Percentiles rank a stretch among this genome's conserved stretches.
Evolutionary conservation across 202 grass and related monocot species (phyloP).

Genomic region (Hordeum pubiflorum): DNA sequence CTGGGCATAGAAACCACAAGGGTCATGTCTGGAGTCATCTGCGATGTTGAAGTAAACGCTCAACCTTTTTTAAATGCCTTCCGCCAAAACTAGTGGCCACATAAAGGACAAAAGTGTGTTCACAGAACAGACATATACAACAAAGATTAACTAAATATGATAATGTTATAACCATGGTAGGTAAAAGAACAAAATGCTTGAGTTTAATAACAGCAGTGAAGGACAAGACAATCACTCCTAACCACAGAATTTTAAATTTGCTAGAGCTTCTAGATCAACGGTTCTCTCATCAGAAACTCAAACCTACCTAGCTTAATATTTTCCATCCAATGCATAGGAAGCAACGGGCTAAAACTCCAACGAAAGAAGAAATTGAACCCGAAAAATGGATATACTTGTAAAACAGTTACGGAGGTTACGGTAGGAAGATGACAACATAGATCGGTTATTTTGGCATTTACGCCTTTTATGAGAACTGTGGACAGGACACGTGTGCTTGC

Average conservation of each 20-base stretch:
- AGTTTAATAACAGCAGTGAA: conserved; percentile 9
- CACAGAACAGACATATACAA: conserved; percentile 19
- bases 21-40: neutral
- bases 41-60: neutral
- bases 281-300: conserved; percentile 9
- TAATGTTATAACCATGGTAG: conserved; percentile 12
- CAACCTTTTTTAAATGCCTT: neutral
- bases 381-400: neutral
- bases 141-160: neutral
- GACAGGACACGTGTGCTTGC: neutral
- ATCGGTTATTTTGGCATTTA: neutral
- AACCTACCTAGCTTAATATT: neutral
- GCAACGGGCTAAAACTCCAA: conserved; percentile 12
- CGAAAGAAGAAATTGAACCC: neutral
- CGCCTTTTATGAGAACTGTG: conserved; percentile 4
- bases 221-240: neutral
- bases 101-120: conserved; percentile 25
- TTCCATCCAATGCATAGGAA: neutral
- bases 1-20: neutral
- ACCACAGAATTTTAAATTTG: conserved; percentile 20
- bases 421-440: neutral
- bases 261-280: conserved; percentile 20
- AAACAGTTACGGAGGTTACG: neutral
- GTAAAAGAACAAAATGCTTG: conserved; percentile 14
- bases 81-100: neutral